These are phyloP conservation scores for Gamarada debralockiae DNA, from an alignment of 495 filamentous ascomycete species.

Conservation along the genomic window DNA sequence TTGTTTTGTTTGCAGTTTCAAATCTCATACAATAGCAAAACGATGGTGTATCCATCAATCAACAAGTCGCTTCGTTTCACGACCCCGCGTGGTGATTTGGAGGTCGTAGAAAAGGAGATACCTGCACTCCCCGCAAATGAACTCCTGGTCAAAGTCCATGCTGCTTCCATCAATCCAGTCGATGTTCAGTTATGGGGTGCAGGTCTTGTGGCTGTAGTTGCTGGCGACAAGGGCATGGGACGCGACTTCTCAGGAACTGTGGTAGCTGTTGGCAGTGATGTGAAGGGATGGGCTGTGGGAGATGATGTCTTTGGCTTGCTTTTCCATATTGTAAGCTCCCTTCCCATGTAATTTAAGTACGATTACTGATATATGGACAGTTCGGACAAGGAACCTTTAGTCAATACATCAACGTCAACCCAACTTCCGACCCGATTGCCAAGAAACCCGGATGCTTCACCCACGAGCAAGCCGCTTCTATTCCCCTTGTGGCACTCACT, in stretches of 20 bases:
- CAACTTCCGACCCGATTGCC: constrained; percentile 31
- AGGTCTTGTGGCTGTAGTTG: constrained; percentile 18
- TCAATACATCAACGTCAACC: constrained; percentile 36
- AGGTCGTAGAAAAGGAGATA: constrained; percentile 14
- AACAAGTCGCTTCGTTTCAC: constrained; percentile 14
- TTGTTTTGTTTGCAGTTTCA: not conserved
- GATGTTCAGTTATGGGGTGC: constrained; percentile 39
- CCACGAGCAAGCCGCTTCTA: constrained; percentile 32
- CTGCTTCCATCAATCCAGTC: constrained; percentile 44
- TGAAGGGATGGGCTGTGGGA: constrained; percentile 40
- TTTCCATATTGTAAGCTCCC: constrained; percentile 4
- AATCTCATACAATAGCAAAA: not conserved
- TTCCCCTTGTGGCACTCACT: constrained; percentile 38
- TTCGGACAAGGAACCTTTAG: constrained; percentile 28
- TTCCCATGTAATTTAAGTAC: no score
- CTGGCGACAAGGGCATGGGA: constrained; percentile 32
- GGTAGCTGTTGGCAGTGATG: constrained; percentile 36
- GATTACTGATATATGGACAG: not conserved
- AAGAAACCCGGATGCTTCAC: constrained; percentile 29
- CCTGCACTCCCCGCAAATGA: constrained; percentile 29
- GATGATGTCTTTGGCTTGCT: constrained; percentile 47
- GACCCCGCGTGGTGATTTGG: constrained; percentile 1
- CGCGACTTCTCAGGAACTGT: constrained; percentile 47
- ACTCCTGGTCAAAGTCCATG: constrained; percentile 49
- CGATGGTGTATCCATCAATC: constrained; percentile 14